These are phyloP conservation scores for Penicillium verrucosum DNA, from an alignment of 2,329 filamentous ascomycete species.

Conservation along the genomic window DNA sequence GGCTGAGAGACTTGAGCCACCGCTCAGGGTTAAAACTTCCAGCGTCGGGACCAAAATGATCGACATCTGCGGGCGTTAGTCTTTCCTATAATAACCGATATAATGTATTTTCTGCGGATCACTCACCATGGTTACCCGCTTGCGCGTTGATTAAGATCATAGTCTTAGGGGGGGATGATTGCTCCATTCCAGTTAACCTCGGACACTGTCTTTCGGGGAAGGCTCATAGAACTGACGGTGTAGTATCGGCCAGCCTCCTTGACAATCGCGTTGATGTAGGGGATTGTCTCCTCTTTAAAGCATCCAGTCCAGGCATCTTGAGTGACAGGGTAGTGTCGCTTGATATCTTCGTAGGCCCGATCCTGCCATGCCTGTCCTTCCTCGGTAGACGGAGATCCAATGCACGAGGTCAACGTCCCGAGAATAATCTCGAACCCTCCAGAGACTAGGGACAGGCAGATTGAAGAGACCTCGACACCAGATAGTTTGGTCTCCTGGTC, in stretches of 20 bases:
- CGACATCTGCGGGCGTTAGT: conserved; percentile 45
- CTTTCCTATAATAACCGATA: neutral
- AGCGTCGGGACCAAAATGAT: conserved; percentile 58
- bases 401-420: conserved; percentile 68
- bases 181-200: conserved; percentile 64
- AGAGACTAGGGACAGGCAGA: conserved; percentile 71
- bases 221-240: conserved; percentile 69
- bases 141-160: conserved; percentile 75
- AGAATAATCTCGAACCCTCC: conserved; percentile 75
- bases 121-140: conserved; percentile 58
- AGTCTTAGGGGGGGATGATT: conserved; percentile 62
- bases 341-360: conserved; percentile 64
- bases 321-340: conserved; percentile 59
- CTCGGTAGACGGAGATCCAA: conserved; percentile 63
- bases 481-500: conserved; percentile 63
- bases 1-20: conserved; percentile 51
- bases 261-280: conserved; percentile 69
- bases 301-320: conserved; percentile 66
- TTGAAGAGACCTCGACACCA: conserved; percentile 67
- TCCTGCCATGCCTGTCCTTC: conserved; percentile 65
- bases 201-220: conserved; percentile 65
- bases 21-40: conserved; percentile 62
- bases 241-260: conserved; percentile 73
- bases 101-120: neutral
- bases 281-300: conserved; percentile 65